These are phyloP conservation scores for Mycena venus DNA, from an alignment of 768 basidiomycete genomes.

Conservation along the genomic window DNA sequence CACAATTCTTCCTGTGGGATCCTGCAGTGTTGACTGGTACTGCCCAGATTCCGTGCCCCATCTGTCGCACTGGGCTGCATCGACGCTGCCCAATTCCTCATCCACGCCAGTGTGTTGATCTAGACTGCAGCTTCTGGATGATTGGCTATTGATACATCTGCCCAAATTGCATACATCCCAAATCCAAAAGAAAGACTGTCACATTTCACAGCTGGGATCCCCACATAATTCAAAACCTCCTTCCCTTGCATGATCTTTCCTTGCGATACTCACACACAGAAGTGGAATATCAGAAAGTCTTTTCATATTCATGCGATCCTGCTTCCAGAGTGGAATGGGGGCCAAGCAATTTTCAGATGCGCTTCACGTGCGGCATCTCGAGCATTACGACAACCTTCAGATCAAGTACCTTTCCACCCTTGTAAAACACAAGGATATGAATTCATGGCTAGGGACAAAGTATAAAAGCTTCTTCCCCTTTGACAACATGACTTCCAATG, in stretches of 20 bases:
- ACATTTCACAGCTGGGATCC: constrained; percentile 10
- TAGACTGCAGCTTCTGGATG: neutral
- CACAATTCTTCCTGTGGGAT: constrained; percentile 10
- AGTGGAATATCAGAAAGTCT: constrained; percentile 35
- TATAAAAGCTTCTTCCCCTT: neutral
- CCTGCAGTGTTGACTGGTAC: neutral
- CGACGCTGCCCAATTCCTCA: neutral
- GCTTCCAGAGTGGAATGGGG: constrained; percentile 40
- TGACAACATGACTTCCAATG: neutral
- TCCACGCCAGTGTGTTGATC: constrained; percentile 4
- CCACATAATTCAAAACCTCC: neutral
- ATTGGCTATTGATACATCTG: constrained; percentile 17
- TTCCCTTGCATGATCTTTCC: constrained; percentile 22
- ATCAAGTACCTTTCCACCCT: constrained; percentile 9
- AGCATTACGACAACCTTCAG: constrained; percentile 31
- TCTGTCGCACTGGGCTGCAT: neutral
- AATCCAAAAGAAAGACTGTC: neutral
- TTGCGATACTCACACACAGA: constrained; percentile 34
- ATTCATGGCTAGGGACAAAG: neutral
- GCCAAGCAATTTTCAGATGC: constrained; percentile 41
- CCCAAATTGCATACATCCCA: neutral
- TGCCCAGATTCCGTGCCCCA: neutral
- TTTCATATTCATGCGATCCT: constrained; percentile 33
- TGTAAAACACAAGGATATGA: neutral
- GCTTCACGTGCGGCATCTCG: constrained; percentile 34